phyloP scores from a whole-genome alignment of 495 filamentous ascomycete species.

The Xylaria grammica region DNA sequence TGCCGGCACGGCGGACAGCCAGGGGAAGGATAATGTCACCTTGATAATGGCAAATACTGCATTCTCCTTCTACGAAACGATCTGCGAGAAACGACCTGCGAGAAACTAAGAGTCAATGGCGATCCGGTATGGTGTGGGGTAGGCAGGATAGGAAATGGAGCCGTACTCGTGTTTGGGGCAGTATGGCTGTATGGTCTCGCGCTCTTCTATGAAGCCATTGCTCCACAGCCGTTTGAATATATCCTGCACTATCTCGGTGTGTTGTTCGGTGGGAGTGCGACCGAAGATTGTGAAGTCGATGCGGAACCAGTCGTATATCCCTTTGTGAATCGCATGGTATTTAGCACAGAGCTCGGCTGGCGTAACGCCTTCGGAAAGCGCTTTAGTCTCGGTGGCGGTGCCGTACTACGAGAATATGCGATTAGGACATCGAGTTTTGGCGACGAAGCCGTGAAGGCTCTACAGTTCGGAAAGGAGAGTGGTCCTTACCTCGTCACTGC shows the following conservation, averaged over 20 bases:
- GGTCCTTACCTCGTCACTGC: conserved; percentile 38
- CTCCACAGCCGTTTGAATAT: conserved; percentile 78
- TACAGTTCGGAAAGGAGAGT: background rate
- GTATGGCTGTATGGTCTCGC: conserved; percentile 77
- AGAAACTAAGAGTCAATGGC: background rate
- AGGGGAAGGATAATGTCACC: background rate
- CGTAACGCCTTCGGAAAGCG: conserved; percentile 41
- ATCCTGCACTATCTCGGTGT: conserved; percentile 84
- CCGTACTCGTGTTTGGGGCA: conserved; percentile 71
- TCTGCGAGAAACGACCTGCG: conserved; percentile 81
- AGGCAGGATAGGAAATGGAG: background rate
- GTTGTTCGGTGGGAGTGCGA: conserved; percentile 47
- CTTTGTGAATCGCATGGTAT: conserved; percentile 44
- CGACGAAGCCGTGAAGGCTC: too few species aligned
- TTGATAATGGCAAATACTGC: conserved; percentile 17
- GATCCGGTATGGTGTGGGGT: background rate
- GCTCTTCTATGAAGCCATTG: conserved; percentile 84
- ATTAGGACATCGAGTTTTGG: background rate
- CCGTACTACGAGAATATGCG: conserved; percentile 31
- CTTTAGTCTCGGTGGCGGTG: conserved; percentile 47
- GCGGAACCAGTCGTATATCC: conserved; percentile 43
- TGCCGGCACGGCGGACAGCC: background rate
- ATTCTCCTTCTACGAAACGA: conserved; percentile 59
- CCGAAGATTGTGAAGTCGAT: conserved; percentile 47
- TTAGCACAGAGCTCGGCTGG: conserved; percentile 45